phyloP scores from a whole-genome alignment of 2,329 filamentous ascomycete genomes.

The Fusarium brachygibbosum region DNA sequence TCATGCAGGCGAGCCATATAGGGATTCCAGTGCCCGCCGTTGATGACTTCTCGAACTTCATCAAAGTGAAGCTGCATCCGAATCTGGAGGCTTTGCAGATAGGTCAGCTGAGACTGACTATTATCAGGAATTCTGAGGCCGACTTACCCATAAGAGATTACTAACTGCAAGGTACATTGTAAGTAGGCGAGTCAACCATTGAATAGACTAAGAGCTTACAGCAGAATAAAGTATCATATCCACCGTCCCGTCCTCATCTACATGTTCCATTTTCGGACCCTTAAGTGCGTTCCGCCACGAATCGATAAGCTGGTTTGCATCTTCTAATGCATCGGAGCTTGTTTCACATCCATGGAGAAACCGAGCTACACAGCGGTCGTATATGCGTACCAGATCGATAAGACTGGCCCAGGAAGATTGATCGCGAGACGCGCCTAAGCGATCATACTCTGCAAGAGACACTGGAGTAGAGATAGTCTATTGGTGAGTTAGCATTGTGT shows the following conservation, averaged over 20 bases:
- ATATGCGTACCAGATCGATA: constrained; percentile 41
- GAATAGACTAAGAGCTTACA: constrained; percentile 28
- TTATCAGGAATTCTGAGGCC: not conserved
- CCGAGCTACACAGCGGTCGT: constrained; percentile 28
- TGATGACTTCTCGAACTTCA: not conserved
- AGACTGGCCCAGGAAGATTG: constrained; percentile 47
- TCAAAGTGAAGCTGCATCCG: constrained; percentile 37
- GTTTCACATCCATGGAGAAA: constrained; percentile 30
- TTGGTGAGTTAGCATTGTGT: constrained; percentile 9
- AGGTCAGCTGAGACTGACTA: not conserved
- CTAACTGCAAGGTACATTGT: constrained; percentile 29
- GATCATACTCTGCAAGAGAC: constrained; percentile 35
- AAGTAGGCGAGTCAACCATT: constrained; percentile 8
- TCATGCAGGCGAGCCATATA: constrained; percentile 1
- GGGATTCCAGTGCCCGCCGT: constrained; percentile 7
- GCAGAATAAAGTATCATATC: constrained; percentile 47
- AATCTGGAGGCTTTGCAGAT: constrained; percentile 37
- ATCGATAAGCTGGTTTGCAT: constrained; percentile 32
- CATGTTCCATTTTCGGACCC: constrained; percentile 27
- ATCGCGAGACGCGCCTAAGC: not conserved
- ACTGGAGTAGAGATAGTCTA: constrained; percentile 36
- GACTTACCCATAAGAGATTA: constrained; percentile 43
- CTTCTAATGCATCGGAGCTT: constrained; percentile 18
- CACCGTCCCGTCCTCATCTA: constrained; percentile 34
- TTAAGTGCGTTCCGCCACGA: constrained; percentile 40